A percentile compares a stretch with the other conserved stretches of the same genome.
These are phyloP conservation scores for Heterobasidion parviporum DNA, from an alignment of 1,284 basidiomycete species.

Conservation along the genomic window DNA sequence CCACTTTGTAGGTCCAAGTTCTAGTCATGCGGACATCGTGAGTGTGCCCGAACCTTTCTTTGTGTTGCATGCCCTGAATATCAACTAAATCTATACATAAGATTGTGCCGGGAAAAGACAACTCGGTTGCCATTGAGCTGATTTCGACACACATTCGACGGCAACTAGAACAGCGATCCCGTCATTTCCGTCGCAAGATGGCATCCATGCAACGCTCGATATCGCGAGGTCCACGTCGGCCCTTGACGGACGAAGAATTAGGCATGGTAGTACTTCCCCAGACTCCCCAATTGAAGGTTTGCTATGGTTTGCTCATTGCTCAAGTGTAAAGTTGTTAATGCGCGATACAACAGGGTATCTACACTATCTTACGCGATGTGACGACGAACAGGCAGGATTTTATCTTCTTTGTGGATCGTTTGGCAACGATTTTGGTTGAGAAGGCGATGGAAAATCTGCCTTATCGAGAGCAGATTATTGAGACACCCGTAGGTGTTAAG, in stretches of 20 bases:
- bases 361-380: constrained; percentile 76
- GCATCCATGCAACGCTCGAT: constrained; percentile 27
- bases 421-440: constrained; percentile 83
- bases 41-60: constrained; percentile 15
- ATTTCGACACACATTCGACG: constrained; percentile 87
- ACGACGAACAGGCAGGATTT: constrained; percentile 77
- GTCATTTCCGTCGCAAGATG: constrained; percentile 69
- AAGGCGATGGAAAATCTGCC: constrained; percentile 79
- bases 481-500: constrained; percentile 57
- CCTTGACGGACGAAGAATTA: constrained; percentile 23
- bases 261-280: constrained; percentile 69
- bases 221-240: constrained; percentile 6
- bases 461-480: constrained; percentile 53
- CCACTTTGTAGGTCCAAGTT: constrained; percentile 88
- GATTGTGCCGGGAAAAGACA: constrained; percentile 89
- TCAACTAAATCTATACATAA: constrained; percentile 20
- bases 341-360: constrained; percentile 68
- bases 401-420: constrained; percentile 80
- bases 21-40: constrained; percentile 84
- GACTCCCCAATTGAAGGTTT: constrained; percentile 71
- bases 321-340: background rate
- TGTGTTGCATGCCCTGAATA: background rate
- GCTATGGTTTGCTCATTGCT: no score
- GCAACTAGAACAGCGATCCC: constrained; percentile 74
- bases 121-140: constrained; percentile 87